Evolutionary conservation across 140 eudicot species (phyloP).

Genomic region (Erigeron philadelphicus): DNA sequence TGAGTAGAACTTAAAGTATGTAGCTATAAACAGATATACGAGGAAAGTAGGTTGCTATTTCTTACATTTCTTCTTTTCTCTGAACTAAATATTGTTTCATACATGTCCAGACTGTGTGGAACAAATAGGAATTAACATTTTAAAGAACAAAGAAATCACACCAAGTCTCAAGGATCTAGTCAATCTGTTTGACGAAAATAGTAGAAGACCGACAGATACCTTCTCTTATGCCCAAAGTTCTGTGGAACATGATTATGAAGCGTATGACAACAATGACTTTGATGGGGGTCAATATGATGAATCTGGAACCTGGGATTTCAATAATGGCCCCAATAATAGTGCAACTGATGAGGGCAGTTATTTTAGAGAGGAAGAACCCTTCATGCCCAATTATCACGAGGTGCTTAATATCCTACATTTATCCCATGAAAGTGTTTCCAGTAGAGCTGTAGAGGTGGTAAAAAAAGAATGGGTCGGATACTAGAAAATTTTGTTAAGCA

Average conservation of each 20-base stretch:
- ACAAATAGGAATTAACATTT: constrained; percentile 51
- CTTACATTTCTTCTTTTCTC: constrained; percentile 7
- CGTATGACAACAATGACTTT: constrained; percentile 24
- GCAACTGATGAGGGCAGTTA: constrained; percentile 34
- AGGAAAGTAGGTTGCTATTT: constrained; percentile 3
- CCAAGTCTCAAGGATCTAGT: constrained; percentile 67
- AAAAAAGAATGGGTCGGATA: background rate
- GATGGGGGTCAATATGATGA: constrained; percentile 46
- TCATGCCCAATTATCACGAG: constrained; percentile 41
- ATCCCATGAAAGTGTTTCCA: constrained; percentile 20
- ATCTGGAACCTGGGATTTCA: constrained; percentile 43
- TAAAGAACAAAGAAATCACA: constrained; percentile 49
- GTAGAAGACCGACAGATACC: constrained; percentile 35
- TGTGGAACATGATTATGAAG: constrained; percentile 34
- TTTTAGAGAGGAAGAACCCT: constrained; percentile 43
- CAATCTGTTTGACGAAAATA: constrained; percentile 40
- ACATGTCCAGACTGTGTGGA: constrained; percentile 49
- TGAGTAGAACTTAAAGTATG: background rate
- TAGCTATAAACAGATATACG: constrained; percentile 12
- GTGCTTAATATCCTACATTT: constrained; percentile 28
- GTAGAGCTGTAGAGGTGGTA: background rate
- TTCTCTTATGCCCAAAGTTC: constrained; percentile 30
- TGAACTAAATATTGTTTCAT: constrained; percentile 12
- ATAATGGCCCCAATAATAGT: constrained; percentile 44
- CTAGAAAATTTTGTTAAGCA: background rate